Evolutionary conservation across 2,329 filamentous ascomycete species (phyloP).

Genomic region (Penicillium sp.): DNA sequence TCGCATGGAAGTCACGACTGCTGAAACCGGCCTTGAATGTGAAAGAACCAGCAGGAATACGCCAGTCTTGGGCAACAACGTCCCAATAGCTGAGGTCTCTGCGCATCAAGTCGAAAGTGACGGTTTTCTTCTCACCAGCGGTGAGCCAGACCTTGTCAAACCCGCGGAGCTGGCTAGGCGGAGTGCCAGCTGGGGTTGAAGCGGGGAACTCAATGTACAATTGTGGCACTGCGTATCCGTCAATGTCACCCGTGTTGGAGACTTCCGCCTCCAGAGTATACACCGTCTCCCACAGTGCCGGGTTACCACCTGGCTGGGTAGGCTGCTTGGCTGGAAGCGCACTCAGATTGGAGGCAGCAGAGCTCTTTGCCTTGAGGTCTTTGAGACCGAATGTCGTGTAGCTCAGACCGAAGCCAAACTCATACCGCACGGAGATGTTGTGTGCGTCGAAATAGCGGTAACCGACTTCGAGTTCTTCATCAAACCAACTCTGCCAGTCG

Average conservation of each 20-base stretch:
- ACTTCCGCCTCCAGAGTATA: constrained; percentile 52
- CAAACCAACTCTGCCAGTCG: constrained; percentile 40
- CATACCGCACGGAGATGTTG: constrained; percentile 36
- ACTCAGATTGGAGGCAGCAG: constrained; percentile 2
- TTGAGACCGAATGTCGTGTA: constrained; percentile 30
- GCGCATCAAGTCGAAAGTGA: constrained; percentile 49
- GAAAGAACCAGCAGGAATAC: constrained; percentile 11
- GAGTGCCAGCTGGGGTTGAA: constrained; percentile 20
- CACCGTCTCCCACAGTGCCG: constrained; percentile 57
- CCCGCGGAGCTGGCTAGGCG: constrained; percentile 48
- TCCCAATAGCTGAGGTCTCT: constrained; percentile 35
- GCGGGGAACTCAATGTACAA: constrained; percentile 55
- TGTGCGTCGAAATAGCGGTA: constrained; percentile 54
- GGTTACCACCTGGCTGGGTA: constrained; percentile 53
- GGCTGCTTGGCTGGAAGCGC: constrained; percentile 14
- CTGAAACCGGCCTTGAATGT: constrained; percentile 12
- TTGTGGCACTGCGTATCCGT: constrained; percentile 56
- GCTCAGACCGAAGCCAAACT: constrained; percentile 39
- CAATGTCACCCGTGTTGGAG: constrained; percentile 53
- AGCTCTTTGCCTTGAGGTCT: constrained; percentile 7
- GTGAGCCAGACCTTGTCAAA: constrained; percentile 55
- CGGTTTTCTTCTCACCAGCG: constrained; percentile 43
- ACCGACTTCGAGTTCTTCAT: constrained; percentile 56
- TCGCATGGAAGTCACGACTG: constrained; percentile 12
- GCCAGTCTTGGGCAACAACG: constrained; percentile 14